phyloP scores from a whole-genome alignment of 768 basidiomycete species.

The Clavulina sp. region DNA sequence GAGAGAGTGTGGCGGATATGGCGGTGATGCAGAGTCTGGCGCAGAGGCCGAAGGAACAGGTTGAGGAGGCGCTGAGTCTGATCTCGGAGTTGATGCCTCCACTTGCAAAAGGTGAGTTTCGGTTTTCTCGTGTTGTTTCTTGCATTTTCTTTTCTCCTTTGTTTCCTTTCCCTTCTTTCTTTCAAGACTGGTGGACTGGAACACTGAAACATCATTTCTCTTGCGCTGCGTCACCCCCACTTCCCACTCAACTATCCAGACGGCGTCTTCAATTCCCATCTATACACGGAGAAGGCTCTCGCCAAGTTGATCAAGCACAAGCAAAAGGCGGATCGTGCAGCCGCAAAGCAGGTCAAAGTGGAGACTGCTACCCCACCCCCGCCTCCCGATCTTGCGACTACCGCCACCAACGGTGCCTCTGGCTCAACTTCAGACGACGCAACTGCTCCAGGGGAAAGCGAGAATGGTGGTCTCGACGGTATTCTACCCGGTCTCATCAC shows the following conservation, averaged over 20 bases:
- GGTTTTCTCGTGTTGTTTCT: neutral
- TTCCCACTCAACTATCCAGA: no score
- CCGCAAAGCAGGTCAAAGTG: conserved; percentile 6
- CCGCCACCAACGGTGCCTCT: neutral
- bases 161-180: no score
- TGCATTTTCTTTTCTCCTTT: neutral
- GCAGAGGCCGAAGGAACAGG: conserved; percentile 90
- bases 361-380: neutral
- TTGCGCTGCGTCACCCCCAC: no score
- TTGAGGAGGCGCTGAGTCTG: conserved; percentile 82
- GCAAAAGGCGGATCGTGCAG: conserved; percentile 37
- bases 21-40: conserved; percentile 95
- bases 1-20: conserved; percentile 87
- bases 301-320: conserved; percentile 61
- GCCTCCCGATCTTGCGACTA: neutral
- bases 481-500: no score
- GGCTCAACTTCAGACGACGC: neutral
- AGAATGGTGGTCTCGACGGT: neutral
- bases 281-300: conserved; percentile 75
- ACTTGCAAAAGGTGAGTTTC: conserved; percentile 58
- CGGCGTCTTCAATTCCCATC: conserved; percentile 87
- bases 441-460: neutral
- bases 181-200: no score
- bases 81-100: conserved; percentile 88
- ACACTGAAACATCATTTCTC: no score